Evolutionary conservation across 306 rosid species (phyloP), one percentile per base, ranked within the genome.

Genomic region (Prunus kanzakura): DNA sequence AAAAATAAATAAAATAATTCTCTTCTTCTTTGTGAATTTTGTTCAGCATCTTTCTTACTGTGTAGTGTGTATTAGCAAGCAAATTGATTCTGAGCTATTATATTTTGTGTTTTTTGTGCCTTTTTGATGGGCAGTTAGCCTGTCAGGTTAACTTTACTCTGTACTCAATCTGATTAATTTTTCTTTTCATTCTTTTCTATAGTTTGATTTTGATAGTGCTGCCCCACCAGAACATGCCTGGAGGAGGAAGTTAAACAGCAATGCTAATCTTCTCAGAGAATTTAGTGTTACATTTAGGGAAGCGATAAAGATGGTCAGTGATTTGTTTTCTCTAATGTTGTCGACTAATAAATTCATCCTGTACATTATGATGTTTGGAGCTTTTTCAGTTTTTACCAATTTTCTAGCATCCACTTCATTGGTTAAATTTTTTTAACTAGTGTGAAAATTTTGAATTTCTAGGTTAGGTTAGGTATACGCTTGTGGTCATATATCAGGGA

Each of bases 161-260:
- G 0, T 19, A 32, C 23, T 18, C 62, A 41, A 69, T 58, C 67
- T 84, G 41, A 79, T 76, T 69, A 32, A 35, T 55, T 45, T 80
- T 52, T 4, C 16, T 76, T 54, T 43, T 32, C 62, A 57, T 79
- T 43, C 38, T 76, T 78, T 78, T 65, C 18, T 84, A 80, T 81
- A 95, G 99, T 83, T 95, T 60, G 99, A 95, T 89, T 88, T 77
- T 73, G 99, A 95, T 82, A 92, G 96, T 81, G 90, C 99, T 77
- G 87, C 91, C 70, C 99, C 97, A n/a, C 99, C 99, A 9, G 90
- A 88, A 79, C 97, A 95, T 80, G 99, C 99, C 57, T 95, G 99
- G 99, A 92, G 99, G 79, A 95, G 93, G 84, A 89, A 83, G 85
- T 88, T 95, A 82, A 89, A 92, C 84, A 84, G 97, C 87, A 90